Base-by-base conservation (phyloP, 2,329 filamentous ascomycete species). In the Talaromyces albobiverticillius region DNA sequence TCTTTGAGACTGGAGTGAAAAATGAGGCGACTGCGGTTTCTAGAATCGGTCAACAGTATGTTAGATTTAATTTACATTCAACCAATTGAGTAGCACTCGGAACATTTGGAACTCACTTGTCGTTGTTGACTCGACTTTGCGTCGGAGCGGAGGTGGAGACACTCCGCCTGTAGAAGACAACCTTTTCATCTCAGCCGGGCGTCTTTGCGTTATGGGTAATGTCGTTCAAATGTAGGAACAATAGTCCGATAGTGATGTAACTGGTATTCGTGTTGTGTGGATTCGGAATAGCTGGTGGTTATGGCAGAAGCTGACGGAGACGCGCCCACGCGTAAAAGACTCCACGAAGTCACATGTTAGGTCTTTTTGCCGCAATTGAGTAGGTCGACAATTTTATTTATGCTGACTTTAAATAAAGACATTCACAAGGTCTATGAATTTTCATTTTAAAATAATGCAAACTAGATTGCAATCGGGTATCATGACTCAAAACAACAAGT, bases 1-100 rank as follows among this genome's bases (percentile, higher is more conserved):
- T 96, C 69, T 96, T 84, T 0, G 91, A 96, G 0, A 81, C 68
- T 0, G 92, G 92, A 0, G 86, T 95, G 72, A 97, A 97, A 76
- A 97, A 97, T 51, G 82, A 90, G 18, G 88, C 82, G 1, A 95
- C 84, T 1, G 87, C 84, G 31, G 65, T 67, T 50, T 68, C 72
- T 74, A 32, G 9, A 13, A 20, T 11, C 6, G n/a, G 20, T 38
- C 18, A 49, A 20, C 16, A 20, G 16, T n/a, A n/a, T n/a, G n/a
- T n/a, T n/a, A 40, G 8, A 10, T 20, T 9, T 22, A 5, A 10
- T 29, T 29, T 29, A n/a, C 26, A 29, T 29, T 5, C 5, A 46
- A n/a, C 26, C 16, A 46, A 29, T 29, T 29, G 22, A 29, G 14
- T 18, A 4, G 13, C 22, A 29, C 4, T 29, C n/a, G 18, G n/a